Base-by-base conservation (phyloP, 148 eudicot genomes). In the Fallopia convolvulus region DNA sequence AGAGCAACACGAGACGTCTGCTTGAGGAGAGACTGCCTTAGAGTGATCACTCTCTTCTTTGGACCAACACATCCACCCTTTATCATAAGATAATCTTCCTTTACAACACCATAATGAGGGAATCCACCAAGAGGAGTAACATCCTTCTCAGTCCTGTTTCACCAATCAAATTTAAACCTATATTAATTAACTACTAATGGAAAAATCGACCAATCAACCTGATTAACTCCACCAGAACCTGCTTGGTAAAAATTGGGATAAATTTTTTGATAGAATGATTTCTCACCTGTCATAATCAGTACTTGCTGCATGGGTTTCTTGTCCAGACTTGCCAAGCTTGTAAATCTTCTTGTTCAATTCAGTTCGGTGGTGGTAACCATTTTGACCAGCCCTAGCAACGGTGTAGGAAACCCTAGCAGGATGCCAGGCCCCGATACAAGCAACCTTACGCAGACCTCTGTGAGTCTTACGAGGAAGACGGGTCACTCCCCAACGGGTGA, bases 81-180 rank as follows among this genome's bases (percentile, higher is more conserved):
- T 76, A 93, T 93, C 90, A 91, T 63, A 58, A 93, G 41, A 79
- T 88, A 93, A 70, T 93, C 97, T 39, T 91, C 98, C 82, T 93
- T 93, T 33, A 93, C 97, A 48, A 88, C 81, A 85, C 94, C 98
- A 42, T 93, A 93, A 80, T 91, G 98, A 20, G 94, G 89, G 86
- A 93, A 93, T 23, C 98, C 98, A 79, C 98, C 98, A 86, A 93
- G 85, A 2, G 98, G 98, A 17, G 97, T 93, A 15, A 90, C 84
- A 58, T 91, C 91, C 74, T 93, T 93, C 89, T 91, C 97, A 3
- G 97, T 93, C 87, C 98, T 93, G 88, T 70, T 36, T 36, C 39
- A 36, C 3, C 3, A 36, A 36, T 36, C 39, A 36, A 36, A 36
- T 36, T 2, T 36, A 26, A 26, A 26, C 30, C 30, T 0, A 26